phyloP scores from a whole-genome alignment of 306 rosid species.

The Castanopsis chinensis region DNA sequence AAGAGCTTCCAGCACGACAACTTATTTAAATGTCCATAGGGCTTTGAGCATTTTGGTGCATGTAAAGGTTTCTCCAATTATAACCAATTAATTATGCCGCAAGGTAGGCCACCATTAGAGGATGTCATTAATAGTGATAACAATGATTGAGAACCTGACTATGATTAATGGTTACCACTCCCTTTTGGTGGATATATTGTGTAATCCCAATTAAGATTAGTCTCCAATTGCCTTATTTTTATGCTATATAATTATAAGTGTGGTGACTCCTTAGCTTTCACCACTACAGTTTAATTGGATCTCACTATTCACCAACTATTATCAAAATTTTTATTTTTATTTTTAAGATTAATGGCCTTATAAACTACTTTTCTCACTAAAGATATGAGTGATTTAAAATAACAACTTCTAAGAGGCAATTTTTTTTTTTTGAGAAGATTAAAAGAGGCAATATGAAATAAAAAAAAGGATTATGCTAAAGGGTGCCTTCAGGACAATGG shows the following conservation, averaged over 20 bases:
- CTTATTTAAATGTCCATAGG: too few species aligned
- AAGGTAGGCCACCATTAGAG: slow-evolving; percentile 24
- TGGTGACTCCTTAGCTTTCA: neutral
- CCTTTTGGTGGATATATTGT: slow-evolving; percentile 17
- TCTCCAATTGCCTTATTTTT: neutral
- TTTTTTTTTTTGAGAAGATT: too few species aligned
- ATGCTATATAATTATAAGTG: neutral
- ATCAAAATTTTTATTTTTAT: neutral
- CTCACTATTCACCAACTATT: neutral
- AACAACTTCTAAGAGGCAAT: too few species aligned
- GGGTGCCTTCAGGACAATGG: too few species aligned
- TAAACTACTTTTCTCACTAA: too few species aligned
- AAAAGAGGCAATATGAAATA: too few species aligned
- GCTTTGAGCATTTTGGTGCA: too few species aligned
- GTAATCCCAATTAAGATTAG: neutral
- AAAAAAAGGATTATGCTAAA: too few species aligned
- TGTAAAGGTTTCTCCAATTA: neutral
- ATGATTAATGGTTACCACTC: neutral
- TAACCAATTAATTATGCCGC: slow-evolving; percentile 17
- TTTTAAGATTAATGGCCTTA: neutral
- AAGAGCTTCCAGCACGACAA: too few species aligned
- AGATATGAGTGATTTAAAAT: too few species aligned
- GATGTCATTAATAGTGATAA: neutral
- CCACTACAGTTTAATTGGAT: neutral
- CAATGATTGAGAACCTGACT: slow-evolving; percentile 6